Conservation (phyloP, 352 stramenopile species). For the Phytophthora vignae region DNA sequence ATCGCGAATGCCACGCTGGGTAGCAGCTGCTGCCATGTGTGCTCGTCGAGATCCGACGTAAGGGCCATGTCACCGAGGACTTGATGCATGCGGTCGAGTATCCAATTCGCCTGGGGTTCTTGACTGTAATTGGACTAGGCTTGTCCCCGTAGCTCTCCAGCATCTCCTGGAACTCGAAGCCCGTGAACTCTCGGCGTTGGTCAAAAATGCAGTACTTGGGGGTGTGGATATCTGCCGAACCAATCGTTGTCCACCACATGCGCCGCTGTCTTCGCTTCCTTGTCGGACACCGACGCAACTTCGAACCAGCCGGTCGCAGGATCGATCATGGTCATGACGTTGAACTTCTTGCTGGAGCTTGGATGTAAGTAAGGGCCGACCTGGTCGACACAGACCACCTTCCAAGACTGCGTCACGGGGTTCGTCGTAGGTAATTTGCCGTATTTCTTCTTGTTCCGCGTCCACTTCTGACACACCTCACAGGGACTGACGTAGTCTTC, state of each 20-base stretch:
- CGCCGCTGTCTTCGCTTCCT: neutral
- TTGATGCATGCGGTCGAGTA: neutral
- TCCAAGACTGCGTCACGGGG: neutral
- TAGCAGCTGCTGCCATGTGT: neutral
- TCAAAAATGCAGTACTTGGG: neutral
- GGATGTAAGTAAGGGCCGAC: neutral
- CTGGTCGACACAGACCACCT: neutral
- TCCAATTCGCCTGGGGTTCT: neutral
- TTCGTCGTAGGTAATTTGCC: neutral
- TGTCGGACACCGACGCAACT: neutral
- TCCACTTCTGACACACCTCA: neutral
- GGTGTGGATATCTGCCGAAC: neutral
- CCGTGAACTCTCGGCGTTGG: neutral
- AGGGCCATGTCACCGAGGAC: neutral
- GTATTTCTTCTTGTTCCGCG: neutral
- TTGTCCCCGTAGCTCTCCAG: neutral
- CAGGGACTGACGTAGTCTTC: neutral
- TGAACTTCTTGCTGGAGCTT: neutral
- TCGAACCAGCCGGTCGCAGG: neutral
- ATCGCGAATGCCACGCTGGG: neutral
- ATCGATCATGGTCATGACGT: neutral
- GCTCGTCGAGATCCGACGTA: neutral
- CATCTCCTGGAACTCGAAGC: neutral
- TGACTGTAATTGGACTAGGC: neutral
- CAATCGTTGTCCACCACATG: neutral